Conservation (phyloP, 108 stramenopile genomes). For the Cyclotella atomus region DNA sequence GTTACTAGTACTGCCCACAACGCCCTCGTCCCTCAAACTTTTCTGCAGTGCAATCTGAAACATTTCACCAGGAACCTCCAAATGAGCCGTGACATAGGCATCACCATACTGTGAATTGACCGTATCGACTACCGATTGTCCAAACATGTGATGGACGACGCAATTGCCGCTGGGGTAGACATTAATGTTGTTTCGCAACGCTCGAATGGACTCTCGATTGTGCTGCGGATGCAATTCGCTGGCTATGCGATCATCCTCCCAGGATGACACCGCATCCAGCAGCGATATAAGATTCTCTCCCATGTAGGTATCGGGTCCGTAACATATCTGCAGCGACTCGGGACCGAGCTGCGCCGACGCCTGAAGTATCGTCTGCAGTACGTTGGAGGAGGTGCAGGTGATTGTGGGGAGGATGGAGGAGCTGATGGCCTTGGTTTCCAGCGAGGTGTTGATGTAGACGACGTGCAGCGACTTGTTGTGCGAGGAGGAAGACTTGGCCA, state of each 20-base stretch:
- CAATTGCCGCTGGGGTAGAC: constrained; percentile 92
- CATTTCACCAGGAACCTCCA: constrained; percentile 98
- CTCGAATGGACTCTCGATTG: constrained; percentile 52
- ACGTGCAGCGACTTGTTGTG: constrained; percentile 74
- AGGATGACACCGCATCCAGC: constrained; percentile 61
- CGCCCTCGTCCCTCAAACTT: constrained; percentile 75
- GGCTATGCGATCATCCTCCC: constrained; percentile 74
- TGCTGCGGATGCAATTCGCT: constrained; percentile 81
- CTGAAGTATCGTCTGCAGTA: constrained; percentile 90
- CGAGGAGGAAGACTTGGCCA: constrained; percentile 50
- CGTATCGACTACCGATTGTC: constrained; percentile 70
- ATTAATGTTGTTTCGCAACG: constrained; percentile 61
- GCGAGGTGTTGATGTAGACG: constrained; percentile 95
- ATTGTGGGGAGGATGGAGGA: constrained; percentile 89
- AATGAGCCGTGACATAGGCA: constrained; percentile 91
- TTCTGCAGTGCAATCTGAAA: constrained; percentile 93
- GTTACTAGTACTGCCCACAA: constrained; percentile 92
- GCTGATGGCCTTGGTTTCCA: constrained; percentile 91
- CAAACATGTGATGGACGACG: constrained; percentile 97
- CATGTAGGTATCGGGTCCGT: constrained; percentile 98
- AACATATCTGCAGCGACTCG: constrained; percentile 68
- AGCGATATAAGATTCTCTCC: constrained; percentile 87
- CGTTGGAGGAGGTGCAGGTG: constrained; percentile 94
- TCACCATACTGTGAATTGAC: constrained; percentile 74
- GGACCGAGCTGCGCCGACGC: constrained; percentile 85